These are phyloP conservation scores for Gomphus sp. DNA, from an alignment of 1,284 basidiomycete species.

Conservation along the genomic window DNA sequence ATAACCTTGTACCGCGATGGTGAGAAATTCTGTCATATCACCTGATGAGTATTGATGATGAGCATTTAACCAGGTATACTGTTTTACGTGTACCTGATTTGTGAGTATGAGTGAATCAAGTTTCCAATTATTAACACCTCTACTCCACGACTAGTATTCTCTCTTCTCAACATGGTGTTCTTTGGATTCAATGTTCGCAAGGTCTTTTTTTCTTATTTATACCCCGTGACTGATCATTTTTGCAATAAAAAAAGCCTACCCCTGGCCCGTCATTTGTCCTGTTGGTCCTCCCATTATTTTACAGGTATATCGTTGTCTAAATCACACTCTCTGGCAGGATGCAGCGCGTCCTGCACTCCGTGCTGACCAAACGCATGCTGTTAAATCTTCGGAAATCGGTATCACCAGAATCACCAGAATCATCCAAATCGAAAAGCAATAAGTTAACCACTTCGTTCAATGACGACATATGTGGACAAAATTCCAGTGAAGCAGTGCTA, in stretches of 20 bases:
- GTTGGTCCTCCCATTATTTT: not conserved
- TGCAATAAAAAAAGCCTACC: not conserved
- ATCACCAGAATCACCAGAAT: not conserved
- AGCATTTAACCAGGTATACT: not conserved
- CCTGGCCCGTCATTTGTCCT: not conserved
- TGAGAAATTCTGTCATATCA: not conserved
- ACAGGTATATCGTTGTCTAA: not conserved
- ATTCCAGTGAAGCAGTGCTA: not conserved
- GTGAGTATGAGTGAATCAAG: not conserved
- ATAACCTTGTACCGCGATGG: not conserved
- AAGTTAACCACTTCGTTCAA: not conserved
- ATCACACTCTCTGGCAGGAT: not conserved
- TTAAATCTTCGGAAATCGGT: not conserved
- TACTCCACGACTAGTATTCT: not conserved
- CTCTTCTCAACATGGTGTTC: not conserved
- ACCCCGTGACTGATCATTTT: not conserved
- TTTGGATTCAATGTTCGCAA: not conserved
- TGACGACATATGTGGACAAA: not conserved
- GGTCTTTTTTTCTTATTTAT: not conserved
- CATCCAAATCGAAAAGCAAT: not conserved
- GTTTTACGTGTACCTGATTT: not conserved
- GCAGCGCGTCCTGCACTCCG: not conserved
- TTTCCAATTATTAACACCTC: not conserved
- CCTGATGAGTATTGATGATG: not conserved
- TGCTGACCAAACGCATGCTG: constrained; percentile 1